Evolutionary conservation across 768 basidiomycete genomes (phyloP).

Genomic region (Mycena venus): DNA sequence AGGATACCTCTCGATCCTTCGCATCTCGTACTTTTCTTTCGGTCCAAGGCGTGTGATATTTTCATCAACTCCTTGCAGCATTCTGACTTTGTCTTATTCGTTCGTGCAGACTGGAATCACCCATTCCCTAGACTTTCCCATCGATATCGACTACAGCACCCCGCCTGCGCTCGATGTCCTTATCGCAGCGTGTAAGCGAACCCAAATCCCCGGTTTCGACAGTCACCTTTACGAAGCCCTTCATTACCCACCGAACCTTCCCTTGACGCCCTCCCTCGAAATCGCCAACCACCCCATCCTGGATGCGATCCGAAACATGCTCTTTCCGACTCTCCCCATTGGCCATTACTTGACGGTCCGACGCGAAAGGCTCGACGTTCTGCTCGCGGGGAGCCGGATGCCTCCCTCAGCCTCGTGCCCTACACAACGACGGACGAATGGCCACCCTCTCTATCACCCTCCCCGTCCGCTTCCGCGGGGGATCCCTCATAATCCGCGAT

Average conservation of each 20-base stretch:
- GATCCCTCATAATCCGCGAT: slow-evolving; percentile 71
- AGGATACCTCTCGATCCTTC: slow-evolving; percentile 79
- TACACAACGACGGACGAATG: slow-evolving; percentile 74
- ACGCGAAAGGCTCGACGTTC: slow-evolving; percentile 79
- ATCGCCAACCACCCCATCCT: slow-evolving; percentile 87
- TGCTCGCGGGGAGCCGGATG: slow-evolving; percentile 72
- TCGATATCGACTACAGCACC: slow-evolving; percentile 80
- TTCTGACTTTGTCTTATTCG: not conserved
- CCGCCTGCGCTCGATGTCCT: slow-evolving; percentile 86
- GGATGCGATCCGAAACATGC: slow-evolving; percentile 75
- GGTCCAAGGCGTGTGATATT: slow-evolving; percentile 70
- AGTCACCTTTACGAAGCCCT: slow-evolving; percentile 74
- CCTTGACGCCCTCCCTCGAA: slow-evolving; percentile 82
- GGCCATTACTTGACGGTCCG: slow-evolving; percentile 80
- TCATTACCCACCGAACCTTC: slow-evolving; percentile 80
- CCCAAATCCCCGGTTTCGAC: slow-evolving; percentile 67
- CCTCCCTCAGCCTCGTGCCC: slow-evolving; percentile 64
- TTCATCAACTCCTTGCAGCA: not conserved
- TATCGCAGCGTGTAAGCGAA: slow-evolving; percentile 79
- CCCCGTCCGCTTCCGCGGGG: slow-evolving; percentile 81
- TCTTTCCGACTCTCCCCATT: slow-evolving; percentile 79
- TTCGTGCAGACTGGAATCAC: slow-evolving; percentile 75
- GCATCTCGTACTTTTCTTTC: slow-evolving; percentile 80
- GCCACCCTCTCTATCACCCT: slow-evolving; percentile 83
- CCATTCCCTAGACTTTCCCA: slow-evolving; percentile 86